These are phyloP conservation scores for Pestalotiopsis sp. DNA, from an alignment of 2,329 filamentous ascomycete genomes.

Conservation along the genomic window DNA sequence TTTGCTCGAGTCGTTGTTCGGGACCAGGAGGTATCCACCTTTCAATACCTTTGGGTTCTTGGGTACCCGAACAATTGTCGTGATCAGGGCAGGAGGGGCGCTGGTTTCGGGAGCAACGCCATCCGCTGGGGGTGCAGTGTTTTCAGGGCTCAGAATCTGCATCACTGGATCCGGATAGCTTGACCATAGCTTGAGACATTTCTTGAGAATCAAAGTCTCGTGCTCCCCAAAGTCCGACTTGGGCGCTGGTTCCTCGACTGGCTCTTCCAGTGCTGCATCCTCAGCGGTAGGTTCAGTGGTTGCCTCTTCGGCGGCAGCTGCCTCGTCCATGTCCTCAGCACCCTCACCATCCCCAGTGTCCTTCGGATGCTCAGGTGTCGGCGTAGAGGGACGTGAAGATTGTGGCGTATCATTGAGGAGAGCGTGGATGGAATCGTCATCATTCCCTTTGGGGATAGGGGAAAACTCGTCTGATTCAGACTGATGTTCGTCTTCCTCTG, in stretches of 20 bases:
- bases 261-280: neutral
- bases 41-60: conserved; percentile 85
- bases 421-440: conserved; percentile 57
- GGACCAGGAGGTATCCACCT: conserved; percentile 84
- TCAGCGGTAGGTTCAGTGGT: conserved; percentile 21
- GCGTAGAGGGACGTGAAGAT: conserved; percentile 44
- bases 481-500: conserved; percentile 36
- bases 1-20: conserved; percentile 76
- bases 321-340: conserved; percentile 20
- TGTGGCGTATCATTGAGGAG: conserved; percentile 61
- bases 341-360: conserved; percentile 3
- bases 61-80: conserved; percentile 74
- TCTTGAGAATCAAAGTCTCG: conserved; percentile 52
- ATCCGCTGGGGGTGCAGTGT: conserved; percentile 70
- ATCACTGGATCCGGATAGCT: conserved; percentile 59
- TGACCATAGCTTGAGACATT: conserved; percentile 67
- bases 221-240: conserved; percentile 47
- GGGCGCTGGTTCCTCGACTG: conserved; percentile 16
- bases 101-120: conserved; percentile 54
- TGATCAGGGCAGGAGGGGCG: conserved; percentile 66
- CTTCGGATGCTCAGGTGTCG: conserved; percentile 19
- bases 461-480: conserved; percentile 36
- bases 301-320: conserved; percentile 25
- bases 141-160: conserved; percentile 59
- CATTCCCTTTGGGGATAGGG: conserved; percentile 35